Base-by-base conservation (phyloP, 768 basidiomycete genomes). In the Boletus sp. region DNA sequence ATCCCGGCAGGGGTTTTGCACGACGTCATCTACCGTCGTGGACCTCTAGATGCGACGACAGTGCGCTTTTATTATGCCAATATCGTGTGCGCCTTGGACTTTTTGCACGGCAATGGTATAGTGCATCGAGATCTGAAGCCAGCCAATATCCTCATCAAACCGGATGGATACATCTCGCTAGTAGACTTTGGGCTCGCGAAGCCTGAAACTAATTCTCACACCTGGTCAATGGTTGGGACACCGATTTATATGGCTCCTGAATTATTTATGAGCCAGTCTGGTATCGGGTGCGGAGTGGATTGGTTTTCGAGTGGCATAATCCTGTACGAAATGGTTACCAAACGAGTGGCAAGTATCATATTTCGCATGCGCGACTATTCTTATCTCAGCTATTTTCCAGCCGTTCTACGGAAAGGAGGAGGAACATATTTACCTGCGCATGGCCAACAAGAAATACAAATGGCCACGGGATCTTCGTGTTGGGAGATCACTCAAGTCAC, bases 91-190 rank as follows among this genome's bases (percentile, higher is more conserved):
- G 84, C 73, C 12, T 63, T 86, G 30, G 71, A 76, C 12, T 82
- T 80, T 62, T 64, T 86, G 2, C 77, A 81, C 51, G 54, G 56
- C 0, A 66, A 76, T 9, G 73, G 71, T n/a, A 70, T 84, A 48
- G 73, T 77, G 7, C 83, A 85, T 55, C 76, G 82, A 18, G 83
- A 86, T 62, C 53, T 86, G 18, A 85, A 85, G 62, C 83, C 84
- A 2, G 78, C 77, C 18, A 85, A 85, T 49, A 76, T 86, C 47
- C 75, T 86, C 50, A 52, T 86, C 55, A 82, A 80, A 42, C 61
- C 73, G 2, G 81, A 83, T 63, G 84, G 84, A 28, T 86, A 86
- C 61, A 71, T 85, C 29, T 66, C 71, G 54, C 57, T 86, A 1
- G 75, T 76, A 9, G 84, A 86, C 62, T 82, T 87, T 59, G 83